A percentile compares a stretch with the other conserved stretches of the same genome.
phyloP scores from a whole-genome alignment of 495 filamentous ascomycete species.

The Paragyromitra xinjiangensis region DNA sequence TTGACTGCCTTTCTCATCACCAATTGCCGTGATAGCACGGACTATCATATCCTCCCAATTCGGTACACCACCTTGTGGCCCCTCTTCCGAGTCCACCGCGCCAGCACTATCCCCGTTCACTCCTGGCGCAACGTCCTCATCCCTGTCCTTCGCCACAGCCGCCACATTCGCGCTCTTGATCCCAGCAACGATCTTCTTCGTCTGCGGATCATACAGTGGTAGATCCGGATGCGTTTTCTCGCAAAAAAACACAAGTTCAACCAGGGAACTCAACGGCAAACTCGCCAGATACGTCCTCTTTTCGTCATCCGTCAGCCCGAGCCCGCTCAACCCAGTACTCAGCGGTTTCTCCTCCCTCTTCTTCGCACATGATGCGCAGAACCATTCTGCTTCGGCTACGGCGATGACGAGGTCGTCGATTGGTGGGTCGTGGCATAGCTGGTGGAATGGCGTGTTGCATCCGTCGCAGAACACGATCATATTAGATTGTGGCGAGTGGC shows the following conservation, averaged over 20 bases:
- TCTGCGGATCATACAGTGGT: conserved; percentile 55
- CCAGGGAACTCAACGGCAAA: conserved; percentile 47
- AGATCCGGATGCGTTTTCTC: conserved; percentile 53
- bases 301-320: conserved; percentile 53
- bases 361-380: conserved; percentile 72
- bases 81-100: conserved; percentile 27
- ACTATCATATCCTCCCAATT: conserved; percentile 58
- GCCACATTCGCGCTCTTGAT: conserved; percentile 47
- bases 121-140: conserved; percentile 22
- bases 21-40: conserved; percentile 50
- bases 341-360: conserved; percentile 63
- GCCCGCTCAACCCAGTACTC: conserved; percentile 54
- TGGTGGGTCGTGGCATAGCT: conserved; percentile 85
- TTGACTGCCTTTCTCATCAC: conserved; percentile 52
- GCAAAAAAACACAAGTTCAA: conserved; percentile 54
- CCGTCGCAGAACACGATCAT: conserved; percentile 94
- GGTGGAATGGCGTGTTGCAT: conserved; percentile 89
- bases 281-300: conserved; percentile 55
- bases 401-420: conserved; percentile 75
- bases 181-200: conserved; percentile 52
- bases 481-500: conserved; percentile 77
- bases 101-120: conserved; percentile 31
- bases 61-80: conserved; percentile 38
- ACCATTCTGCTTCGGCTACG: conserved; percentile 75
- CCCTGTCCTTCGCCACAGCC: conserved; percentile 41